These are phyloP conservation scores for Colletotrichum coccodes DNA, from an alignment of 2,329 filamentous ascomycete species.

Conservation along the genomic window DNA sequence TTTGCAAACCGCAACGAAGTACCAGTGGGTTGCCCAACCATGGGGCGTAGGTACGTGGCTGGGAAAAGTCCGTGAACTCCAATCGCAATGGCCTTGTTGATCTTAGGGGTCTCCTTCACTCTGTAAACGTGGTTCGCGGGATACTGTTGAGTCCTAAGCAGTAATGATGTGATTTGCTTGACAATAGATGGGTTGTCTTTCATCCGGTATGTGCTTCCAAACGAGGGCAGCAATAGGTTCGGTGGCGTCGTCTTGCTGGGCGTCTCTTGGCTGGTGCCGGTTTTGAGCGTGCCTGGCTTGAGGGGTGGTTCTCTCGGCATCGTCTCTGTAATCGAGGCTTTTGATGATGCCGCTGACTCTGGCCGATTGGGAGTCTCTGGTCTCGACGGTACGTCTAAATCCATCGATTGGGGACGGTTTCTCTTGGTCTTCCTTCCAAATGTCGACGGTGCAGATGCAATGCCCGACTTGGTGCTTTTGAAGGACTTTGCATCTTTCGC, in stretches of 20 bases:
- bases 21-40: constrained; percentile 94
- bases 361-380: constrained; percentile 45
- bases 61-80: constrained; percentile 96
- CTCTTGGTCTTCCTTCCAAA: constrained; percentile 55
- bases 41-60: constrained; percentile 84
- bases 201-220: constrained; percentile 73
- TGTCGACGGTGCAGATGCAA: constrained; percentile 38
- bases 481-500: constrained; percentile 34
- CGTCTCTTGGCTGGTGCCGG: constrained; percentile 46
- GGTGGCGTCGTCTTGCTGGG: constrained; percentile 53
- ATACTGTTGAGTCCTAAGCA: constrained; percentile 65
- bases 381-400: constrained; percentile 51
- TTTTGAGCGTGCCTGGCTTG: constrained; percentile 26
- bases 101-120: constrained; percentile 72
- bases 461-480: constrained; percentile 36
- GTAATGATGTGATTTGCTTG: constrained; percentile 70
- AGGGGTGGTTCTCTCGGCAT: constrained; percentile 14
- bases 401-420: constrained; percentile 57
- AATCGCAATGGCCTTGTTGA: constrained; percentile 90
- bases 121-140: constrained; percentile 78
- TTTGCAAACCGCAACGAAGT: constrained; percentile 95
- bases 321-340: constrained; percentile 38
- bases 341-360: constrained; percentile 40
- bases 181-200: constrained; percentile 76
- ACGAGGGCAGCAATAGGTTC: constrained; percentile 77